Percentiles rank a stretch among this genome's conserved stretches.
These are phyloP conservation scores for Arabis alpina DNA, from an alignment of 345 rosid species.

Conservation along the genomic window DNA sequence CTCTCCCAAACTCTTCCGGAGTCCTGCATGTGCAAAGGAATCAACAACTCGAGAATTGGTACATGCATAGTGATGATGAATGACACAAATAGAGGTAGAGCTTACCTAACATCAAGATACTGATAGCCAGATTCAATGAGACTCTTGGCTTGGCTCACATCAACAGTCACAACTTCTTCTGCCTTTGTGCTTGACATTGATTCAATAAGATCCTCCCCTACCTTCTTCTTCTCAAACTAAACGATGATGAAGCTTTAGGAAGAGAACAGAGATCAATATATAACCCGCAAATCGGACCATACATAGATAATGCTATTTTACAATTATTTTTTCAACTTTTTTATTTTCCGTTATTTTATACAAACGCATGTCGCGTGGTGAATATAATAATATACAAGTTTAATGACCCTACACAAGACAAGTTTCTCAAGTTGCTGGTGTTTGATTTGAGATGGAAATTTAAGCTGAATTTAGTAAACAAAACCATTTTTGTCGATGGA, in stretches of 20 bases:
- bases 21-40: slow-evolving; percentile 53
- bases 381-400: not conserved
- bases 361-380: slow-evolving; percentile 1
- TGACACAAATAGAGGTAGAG: not conserved
- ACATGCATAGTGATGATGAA: not conserved
- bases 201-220: not conserved
- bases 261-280: slow-evolving; percentile 18
- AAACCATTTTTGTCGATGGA: slow-evolving; percentile 12
- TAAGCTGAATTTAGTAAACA: slow-evolving; percentile 1
- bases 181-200: slow-evolving; percentile 45
- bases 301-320: not conserved
- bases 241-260: slow-evolving; percentile 3
- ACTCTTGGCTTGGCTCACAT: slow-evolving; percentile 59
- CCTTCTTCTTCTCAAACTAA: slow-evolving; percentile 4
- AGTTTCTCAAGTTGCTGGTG: not conserved
- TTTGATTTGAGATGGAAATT: not conserved
- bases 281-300: slow-evolving; percentile 6
- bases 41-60: not conserved
- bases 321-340: not conserved
- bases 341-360: not conserved
- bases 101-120: slow-evolving; percentile 77
- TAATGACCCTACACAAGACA: not conserved
- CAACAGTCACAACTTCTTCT: slow-evolving; percentile 65
- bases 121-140: slow-evolving; percentile 58
- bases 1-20: slow-evolving; percentile 69